A percentile compares a stretch with the other conserved stretches of the same genome.
phyloP scores from a whole-genome alignment of 2,329 filamentous ascomycete genomes.

The Apiospora arundinis region DNA sequence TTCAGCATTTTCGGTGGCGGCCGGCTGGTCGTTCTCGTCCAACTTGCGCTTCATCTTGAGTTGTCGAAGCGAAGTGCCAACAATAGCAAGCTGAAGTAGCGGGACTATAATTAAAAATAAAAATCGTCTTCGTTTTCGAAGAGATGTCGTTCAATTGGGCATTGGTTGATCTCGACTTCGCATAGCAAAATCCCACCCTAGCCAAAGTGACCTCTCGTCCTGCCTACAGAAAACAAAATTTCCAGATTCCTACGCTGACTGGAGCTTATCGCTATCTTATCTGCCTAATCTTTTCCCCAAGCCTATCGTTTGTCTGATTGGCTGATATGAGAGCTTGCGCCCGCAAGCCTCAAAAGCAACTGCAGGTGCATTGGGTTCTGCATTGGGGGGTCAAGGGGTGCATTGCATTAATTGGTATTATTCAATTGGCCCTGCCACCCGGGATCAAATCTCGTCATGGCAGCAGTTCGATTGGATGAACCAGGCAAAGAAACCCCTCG shows the following conservation, averaged over 20 bases:
- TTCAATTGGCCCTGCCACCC: background rate
- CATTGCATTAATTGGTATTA: background rate
- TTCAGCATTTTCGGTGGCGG: slow-evolving; percentile 35
- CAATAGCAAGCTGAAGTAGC: background rate
- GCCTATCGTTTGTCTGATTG: background rate
- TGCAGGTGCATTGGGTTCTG: background rate
- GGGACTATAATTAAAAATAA: background rate
- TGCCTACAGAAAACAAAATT: slow-evolving; percentile 10
- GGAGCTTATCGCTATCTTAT: slow-evolving; percentile 15
- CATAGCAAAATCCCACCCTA: slow-evolving; percentile 5
- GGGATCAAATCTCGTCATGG: background rate
- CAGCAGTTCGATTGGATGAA: background rate
- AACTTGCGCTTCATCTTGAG: slow-evolving; percentile 63
- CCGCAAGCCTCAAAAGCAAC: background rate
- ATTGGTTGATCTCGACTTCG: background rate
- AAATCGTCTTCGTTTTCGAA: background rate
- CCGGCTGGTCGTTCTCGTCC: slow-evolving; percentile 54
- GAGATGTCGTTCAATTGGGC: background rate
- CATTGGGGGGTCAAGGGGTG: too few relatives aligned
- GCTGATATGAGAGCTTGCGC: background rate
- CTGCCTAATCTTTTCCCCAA: background rate
- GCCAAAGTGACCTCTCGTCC: background rate
- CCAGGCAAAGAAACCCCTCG: background rate
- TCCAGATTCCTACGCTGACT: background rate
- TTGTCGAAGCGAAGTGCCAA: slow-evolving; percentile 2